Base-by-base conservation (phyloP, 164 flowering plant genomes). In the Liquidambar formosana region DNA sequence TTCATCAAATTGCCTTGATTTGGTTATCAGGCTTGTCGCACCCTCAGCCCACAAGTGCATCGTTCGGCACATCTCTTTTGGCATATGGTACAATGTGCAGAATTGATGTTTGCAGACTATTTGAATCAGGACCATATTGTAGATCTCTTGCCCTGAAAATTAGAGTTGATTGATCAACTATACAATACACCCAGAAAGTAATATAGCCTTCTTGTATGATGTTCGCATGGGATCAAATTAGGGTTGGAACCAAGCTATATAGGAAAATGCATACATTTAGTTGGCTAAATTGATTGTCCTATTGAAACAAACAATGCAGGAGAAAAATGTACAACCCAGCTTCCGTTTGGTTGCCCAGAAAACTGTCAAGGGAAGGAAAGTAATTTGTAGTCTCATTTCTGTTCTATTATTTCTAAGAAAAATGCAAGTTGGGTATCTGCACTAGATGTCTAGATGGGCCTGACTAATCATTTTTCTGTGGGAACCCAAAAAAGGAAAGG, bases 1-100 rank as follows among this genome's bases (percentile, higher is more conserved):
- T 63, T 63, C 53, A 44, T 46, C 53, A 12, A 19, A 22, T 46
- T 63, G 65, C 51, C 51, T 44, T 22, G 23, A 43, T 62, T 62
- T 12, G n/a, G 23, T 44, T 21, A 4, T 23, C 12, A 21, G 8
- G 10, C 0, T 56, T 18, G 19, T 19, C 10, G 5, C 10, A n/a
- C 60, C 38, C 38, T 22, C 1, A 12, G 8, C 5, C 57, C n/a
- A 22, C 27, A 8, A 45, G 58, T 13, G 13, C 26, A 22, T 54
- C 22, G 58, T 14, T 54, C 58, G 0, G 27, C 18, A 9, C 22
- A 22, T 54, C 11, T 54, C 14, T 13, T 54, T 19, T 21, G 8
- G 21, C 12, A 19, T 25, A 8, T 21, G 41, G 2, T 33, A 33
- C 41, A 2, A 33, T 33, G 4, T 33, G 6, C 41, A 33, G 4